phyloP scores from a whole-genome alignment of 2,329 filamentous ascomycete genomes.

The Microsporum canis region DNA sequence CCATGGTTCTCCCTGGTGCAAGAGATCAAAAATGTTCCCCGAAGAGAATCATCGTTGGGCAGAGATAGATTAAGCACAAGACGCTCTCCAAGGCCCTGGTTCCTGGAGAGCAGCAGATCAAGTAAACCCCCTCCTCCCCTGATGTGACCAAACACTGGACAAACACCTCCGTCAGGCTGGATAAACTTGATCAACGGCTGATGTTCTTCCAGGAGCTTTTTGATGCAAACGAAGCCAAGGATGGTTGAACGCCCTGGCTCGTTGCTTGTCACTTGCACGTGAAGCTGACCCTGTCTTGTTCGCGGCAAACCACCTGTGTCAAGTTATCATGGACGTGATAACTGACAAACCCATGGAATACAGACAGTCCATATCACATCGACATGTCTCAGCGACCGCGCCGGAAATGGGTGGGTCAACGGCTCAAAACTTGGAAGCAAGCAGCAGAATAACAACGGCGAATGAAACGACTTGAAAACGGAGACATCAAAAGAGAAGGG shows the following conservation, averaged over 20 bases:
- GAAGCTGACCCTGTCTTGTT: too few species aligned
- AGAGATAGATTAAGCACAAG: not conserved
- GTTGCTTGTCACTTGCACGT: too few species aligned
- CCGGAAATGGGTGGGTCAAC: not conserved
- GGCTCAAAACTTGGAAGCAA: not conserved
- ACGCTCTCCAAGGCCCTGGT: not conserved
- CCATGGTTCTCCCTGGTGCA: not conserved
- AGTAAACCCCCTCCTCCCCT: not conserved
- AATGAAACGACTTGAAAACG: not conserved
- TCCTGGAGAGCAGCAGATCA: not conserved
- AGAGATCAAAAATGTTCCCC: too few species aligned
- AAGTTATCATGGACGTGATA: too few species aligned
- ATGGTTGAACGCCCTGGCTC: not conserved
- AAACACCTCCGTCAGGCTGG: not conserved
- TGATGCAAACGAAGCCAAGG: not conserved
- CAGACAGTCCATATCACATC: not conserved
- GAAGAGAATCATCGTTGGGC: too few species aligned
- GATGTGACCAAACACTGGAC: not conserved
- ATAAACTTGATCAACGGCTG: too few species aligned
- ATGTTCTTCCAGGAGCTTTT: not conserved
- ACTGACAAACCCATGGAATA: too few species aligned
- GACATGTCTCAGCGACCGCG: not conserved
- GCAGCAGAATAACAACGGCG: not conserved
- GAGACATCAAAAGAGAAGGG: not conserved
- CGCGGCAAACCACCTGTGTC: too few species aligned